phyloP scores from a whole-genome alignment of 768 basidiomycete genomes.

The Coprinopsis sp. region DNA sequence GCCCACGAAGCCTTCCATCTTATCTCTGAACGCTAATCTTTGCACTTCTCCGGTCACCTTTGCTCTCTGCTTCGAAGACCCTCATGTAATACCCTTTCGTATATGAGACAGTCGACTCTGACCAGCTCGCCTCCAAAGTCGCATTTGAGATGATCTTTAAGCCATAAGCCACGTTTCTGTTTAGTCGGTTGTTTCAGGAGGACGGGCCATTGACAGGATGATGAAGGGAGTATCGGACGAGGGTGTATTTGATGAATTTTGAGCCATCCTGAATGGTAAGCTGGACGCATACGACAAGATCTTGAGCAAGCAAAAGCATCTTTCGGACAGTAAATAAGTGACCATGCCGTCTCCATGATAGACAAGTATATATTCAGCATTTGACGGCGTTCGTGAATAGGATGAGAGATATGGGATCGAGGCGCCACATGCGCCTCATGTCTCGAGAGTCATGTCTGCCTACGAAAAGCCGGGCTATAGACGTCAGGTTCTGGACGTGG shows the following conservation, averaged over 20 bases:
- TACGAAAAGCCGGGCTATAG: too few species aligned
- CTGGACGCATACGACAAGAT: constrained; percentile 52
- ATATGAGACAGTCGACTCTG: constrained; percentile 48
- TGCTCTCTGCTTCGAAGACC: constrained; percentile 28
- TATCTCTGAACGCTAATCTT: constrained; percentile 43
- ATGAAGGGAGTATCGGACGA: constrained; percentile 15
- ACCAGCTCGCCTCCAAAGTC: constrained; percentile 30
- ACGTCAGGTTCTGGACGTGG: too few species aligned
- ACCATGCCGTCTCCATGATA: too few species aligned
- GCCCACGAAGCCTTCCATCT: too few species aligned
- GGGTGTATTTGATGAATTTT: constrained; percentile 27
- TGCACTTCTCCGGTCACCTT: constrained; percentile 36
- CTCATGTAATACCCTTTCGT: constrained; percentile 43
- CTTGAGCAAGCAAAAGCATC: constrained; percentile 47
- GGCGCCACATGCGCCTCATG: too few species aligned
- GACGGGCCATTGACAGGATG: constrained; percentile 6
- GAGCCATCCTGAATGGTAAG: constrained; percentile 28
- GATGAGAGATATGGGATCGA: too few species aligned
- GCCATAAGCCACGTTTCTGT: constrained; percentile 28
- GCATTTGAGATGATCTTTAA: constrained; percentile 49
- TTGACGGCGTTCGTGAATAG: too few species aligned
- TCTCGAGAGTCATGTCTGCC: too few species aligned
- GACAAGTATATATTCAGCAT: too few species aligned
- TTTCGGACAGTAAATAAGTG: constrained; percentile 54
- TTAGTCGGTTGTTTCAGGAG: background rate